A percentile compares a stretch with the other conserved stretches of the same genome.
These are phyloP conservation scores for Cladophialophora bantiana DNA, from an alignment of 2,329 filamentous ascomycete genomes.

Conservation along the genomic window DNA sequence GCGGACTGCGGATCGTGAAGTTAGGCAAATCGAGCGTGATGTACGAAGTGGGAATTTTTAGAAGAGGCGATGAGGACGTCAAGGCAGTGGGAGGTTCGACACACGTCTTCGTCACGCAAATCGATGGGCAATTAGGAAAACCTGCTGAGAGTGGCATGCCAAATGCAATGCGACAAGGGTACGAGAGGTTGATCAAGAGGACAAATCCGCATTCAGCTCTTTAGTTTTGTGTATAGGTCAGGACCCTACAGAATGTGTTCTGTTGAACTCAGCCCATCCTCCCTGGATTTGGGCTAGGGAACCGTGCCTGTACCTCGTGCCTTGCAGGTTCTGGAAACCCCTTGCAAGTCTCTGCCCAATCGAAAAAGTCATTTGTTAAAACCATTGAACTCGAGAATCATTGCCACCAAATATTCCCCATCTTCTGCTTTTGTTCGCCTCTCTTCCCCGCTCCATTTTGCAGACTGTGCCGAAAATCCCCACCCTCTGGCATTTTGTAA, in stretches of 20 bases:
- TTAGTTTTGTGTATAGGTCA: background rate
- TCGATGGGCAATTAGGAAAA: slow-evolving; percentile 53
- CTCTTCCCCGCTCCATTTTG: background rate
- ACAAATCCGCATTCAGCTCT: background rate
- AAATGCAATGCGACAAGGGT: slow-evolving; percentile 25
- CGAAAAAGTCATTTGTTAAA: background rate
- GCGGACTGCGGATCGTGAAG: slow-evolving; percentile 81
- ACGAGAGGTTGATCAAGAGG: slow-evolving; percentile 23
- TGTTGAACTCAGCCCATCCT: background rate
- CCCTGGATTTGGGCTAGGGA: too few species aligned
- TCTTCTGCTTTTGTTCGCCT: background rate
- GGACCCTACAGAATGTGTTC: background rate
- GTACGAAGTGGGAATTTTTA: slow-evolving; percentile 89
- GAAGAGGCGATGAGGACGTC: slow-evolving; percentile 73
- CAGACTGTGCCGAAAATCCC: slow-evolving; percentile 1
- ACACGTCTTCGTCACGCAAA: slow-evolving; percentile 85
- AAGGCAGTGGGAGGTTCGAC: slow-evolving; percentile 86
- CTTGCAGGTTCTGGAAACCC: background rate
- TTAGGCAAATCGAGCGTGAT: slow-evolving; percentile 85
- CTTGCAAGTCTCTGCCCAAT: background rate
- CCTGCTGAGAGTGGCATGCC: slow-evolving; percentile 72
- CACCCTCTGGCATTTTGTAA: background rate
- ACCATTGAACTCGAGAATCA: background rate
- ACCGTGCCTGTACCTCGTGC: background rate
- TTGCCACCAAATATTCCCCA: background rate